A percentile compares a stretch with the other conserved stretches of the same genome.
Conservation (phyloP, 495 filamentous ascomycete genomes). For the Penicillium riverlandense region DNA sequence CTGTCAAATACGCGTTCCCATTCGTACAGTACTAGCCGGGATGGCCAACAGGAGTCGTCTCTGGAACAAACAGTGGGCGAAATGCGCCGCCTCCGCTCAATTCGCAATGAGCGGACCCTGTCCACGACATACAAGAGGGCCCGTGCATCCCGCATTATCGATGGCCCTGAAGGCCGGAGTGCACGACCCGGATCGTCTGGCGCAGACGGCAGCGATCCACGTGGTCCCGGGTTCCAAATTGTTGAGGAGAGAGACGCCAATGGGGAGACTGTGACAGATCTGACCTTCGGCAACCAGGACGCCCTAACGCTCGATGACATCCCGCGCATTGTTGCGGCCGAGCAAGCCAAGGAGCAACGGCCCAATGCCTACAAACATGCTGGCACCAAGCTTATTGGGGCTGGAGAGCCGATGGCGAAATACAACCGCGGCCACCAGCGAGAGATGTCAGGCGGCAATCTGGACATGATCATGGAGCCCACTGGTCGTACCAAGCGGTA, state of each 20-base stretch:
- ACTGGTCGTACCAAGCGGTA: slow-evolving; percentile 59
- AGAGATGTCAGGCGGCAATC: slow-evolving; percentile 61
- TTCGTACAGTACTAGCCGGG: slow-evolving; percentile 55
- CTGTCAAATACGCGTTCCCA: slow-evolving; percentile 64
- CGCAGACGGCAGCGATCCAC: slow-evolving; percentile 50
- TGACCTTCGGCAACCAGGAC: slow-evolving; percentile 85
- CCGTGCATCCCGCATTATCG: slow-evolving; percentile 84
- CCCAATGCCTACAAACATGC: slow-evolving; percentile 75
- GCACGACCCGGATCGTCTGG: slow-evolving; percentile 75
- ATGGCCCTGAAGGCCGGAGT: slow-evolving; percentile 76
- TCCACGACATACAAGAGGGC: slow-evolving; percentile 88
- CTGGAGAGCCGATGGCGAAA: slow-evolving; percentile 55
- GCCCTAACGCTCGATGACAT: slow-evolving; percentile 93
- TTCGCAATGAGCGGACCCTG: slow-evolving; percentile 85
- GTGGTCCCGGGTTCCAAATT: slow-evolving; percentile 63
- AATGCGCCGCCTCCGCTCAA: slow-evolving; percentile 84
- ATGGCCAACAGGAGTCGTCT: slow-evolving; percentile 59
- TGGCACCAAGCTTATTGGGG: slow-evolving; percentile 62
- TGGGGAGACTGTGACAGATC: slow-evolving; percentile 62
- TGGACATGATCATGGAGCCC: slow-evolving; percentile 30
- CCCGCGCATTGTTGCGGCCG: slow-evolving; percentile 90
- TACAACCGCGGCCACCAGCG: slow-evolving; percentile 73
- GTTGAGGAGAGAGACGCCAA: slow-evolving; percentile 77
- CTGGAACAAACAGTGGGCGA: slow-evolving; percentile 96
- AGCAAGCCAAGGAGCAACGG: slow-evolving; percentile 88